Base-by-base conservation (phyloP, 768 basidiomycete species). In the Leccinellum luteum region DNA sequence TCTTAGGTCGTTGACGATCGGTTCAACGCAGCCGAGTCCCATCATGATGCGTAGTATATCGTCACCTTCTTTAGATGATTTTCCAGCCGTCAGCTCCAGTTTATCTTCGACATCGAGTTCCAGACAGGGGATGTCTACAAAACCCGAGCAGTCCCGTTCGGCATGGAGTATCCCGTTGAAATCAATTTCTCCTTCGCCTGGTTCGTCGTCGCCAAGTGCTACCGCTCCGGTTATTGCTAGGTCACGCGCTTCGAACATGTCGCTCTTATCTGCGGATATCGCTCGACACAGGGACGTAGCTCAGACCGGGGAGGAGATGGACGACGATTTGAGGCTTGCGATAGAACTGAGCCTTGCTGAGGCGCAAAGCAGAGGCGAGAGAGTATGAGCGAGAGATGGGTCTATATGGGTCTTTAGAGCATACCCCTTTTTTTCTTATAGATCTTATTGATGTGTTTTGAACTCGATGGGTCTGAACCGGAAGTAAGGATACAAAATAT, bases 331-430 rank as follows among this genome's bases (percentile, higher is more conserved):
- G 67, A 77, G 72, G 50, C 79, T 84, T 60, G 88, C 83, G 12
- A 79, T 90, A 13, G 85, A 86, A 70, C 67, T 90, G 69, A 90
- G 89, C 66, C 76, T 90, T 25, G 85, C 81, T 1, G 89, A 90
- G 52, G 66, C 61, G 2, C 58, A 35, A 43, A 65, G 65, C 38
- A 60, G 44, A 25, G 62, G 48, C 0, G 55, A 62, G 3, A 32
- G 19, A 6, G 52, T 50, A 15, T 69, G 56, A 64, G 27, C 47
- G 7, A 49, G 15, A 43, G 23, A 31, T 21, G 35, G 25, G 23
- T 27, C 31, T 15, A 43, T 27, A 31, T 21, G 35, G 25, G 23
- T 27, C 31, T 15, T 25, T 60, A 48, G 51, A 52, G 19, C 21
- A 63, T 51, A 30, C 7, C 12, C 38, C 19, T 7, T 5, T 28